These are phyloP conservation scores for Biancaea sappan DNA, from an alignment of 306 rosid genomes.

Conservation along the genomic window DNA sequence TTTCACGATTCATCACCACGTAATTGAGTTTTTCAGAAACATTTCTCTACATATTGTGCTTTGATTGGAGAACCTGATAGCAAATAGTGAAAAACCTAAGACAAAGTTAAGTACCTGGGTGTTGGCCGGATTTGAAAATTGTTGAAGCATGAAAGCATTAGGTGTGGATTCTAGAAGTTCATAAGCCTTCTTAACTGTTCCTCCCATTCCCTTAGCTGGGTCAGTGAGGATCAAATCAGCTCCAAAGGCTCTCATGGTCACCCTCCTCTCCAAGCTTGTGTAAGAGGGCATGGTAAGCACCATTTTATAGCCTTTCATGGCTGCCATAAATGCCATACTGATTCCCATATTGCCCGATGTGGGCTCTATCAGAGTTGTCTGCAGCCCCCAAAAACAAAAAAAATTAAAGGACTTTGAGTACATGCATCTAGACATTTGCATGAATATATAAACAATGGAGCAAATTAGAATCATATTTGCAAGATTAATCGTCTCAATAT, in stretches of 20 bases:
- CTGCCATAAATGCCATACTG: slow-evolving; percentile 75
- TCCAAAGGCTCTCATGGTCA: slow-evolving; percentile 73
- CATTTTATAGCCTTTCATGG: slow-evolving; percentile 68
- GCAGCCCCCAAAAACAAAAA: too few relatives aligned
- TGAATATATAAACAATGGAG: background rate
- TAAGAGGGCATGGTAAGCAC: slow-evolving; percentile 77
- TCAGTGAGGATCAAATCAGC: slow-evolving; percentile 72
- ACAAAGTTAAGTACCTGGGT: slow-evolving; percentile 43
- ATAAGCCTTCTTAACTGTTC: slow-evolving; percentile 72
- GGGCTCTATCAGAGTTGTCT: slow-evolving; percentile 72
- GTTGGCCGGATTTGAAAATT: slow-evolving; percentile 73
- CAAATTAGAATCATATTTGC: too few relatives aligned
- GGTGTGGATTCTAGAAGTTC: slow-evolving; percentile 72
- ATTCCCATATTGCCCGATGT: slow-evolving; percentile 85
- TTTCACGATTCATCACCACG: background rate
- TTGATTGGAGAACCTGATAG: too few relatives aligned
- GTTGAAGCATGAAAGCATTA: slow-evolving; percentile 68
- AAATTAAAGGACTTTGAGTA: background rate
- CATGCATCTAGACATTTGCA: background rate
- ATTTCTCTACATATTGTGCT: too few relatives aligned
- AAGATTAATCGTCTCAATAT: too few relatives aligned
- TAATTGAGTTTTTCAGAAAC: background rate
- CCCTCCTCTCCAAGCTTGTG: slow-evolving; percentile 79
- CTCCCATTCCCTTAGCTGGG: slow-evolving; percentile 75
- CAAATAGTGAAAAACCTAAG: background rate